phyloP scores from a whole-genome alignment of 305 asterid genomes.

The Solanum chacoense region DNA sequence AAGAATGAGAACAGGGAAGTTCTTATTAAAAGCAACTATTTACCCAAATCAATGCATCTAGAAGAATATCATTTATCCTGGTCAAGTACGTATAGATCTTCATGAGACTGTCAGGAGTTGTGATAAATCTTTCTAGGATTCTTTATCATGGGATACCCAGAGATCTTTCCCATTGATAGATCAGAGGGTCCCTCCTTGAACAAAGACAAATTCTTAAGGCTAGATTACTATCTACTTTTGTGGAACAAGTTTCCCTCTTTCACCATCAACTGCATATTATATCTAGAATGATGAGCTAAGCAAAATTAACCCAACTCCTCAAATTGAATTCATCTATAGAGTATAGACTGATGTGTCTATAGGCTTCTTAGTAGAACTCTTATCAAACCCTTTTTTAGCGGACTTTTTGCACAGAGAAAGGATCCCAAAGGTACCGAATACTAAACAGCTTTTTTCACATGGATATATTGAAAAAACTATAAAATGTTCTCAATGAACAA shows the following conservation, averaged over 20 bases:
- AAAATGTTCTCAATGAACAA: not conserved
- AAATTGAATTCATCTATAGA: not conserved
- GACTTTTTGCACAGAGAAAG: not conserved
- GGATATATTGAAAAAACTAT: not conserved
- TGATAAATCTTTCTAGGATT: not conserved
- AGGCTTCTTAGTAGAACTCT: not conserved
- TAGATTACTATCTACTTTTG: not conserved
- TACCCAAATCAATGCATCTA: not conserved
- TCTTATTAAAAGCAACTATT: not conserved
- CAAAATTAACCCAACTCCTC: not conserved
- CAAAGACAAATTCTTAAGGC: not conserved
- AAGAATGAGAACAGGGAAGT: not conserved
- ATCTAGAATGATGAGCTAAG: not conserved
- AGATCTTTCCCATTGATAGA: not conserved
- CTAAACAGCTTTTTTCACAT: not conserved
- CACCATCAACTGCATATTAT: not conserved
- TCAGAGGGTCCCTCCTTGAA: not conserved
- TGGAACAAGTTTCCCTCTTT: not conserved
- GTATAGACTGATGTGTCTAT: not conserved
- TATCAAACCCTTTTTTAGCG: not conserved
- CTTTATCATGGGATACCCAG: not conserved
- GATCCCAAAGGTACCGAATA: not conserved
- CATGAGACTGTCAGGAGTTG: not conserved
- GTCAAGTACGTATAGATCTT: not conserved
- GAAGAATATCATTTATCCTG: not conserved